Percentiles rank a stretch among this genome's conserved stretches.
These are phyloP conservation scores for Fusarium nanum DNA, from an alignment of 2,329 filamentous ascomycete species.

Conservation along the genomic window DNA sequence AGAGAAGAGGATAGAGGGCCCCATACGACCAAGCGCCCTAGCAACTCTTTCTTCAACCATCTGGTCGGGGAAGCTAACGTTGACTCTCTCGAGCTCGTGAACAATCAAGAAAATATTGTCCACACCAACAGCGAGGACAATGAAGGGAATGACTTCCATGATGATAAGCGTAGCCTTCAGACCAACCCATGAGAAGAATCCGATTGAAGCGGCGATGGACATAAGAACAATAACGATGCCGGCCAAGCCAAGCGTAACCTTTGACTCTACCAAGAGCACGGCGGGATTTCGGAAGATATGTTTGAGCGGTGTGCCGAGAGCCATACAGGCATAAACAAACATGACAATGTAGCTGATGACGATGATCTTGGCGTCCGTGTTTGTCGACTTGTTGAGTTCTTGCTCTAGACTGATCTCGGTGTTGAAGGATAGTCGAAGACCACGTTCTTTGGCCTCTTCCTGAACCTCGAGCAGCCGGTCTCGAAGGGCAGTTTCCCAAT, in stretches of 20 bases:
- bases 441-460: slow-evolving; percentile 79
- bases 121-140: slow-evolving; percentile 94
- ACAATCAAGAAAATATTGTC: slow-evolving; percentile 99
- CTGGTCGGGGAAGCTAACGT: slow-evolving; percentile 89
- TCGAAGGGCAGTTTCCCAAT: slow-evolving; percentile 88
- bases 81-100: slow-evolving; percentile 96
- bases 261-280: slow-evolving; percentile 90
- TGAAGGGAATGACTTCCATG: slow-evolving; percentile 97
- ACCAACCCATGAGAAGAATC: slow-evolving; percentile 89
- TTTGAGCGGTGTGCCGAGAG: slow-evolving; percentile 84
- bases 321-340: slow-evolving; percentile 96
- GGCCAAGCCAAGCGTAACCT: slow-evolving; percentile 93
- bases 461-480: slow-evolving; percentile 81
- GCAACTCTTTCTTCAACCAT: slow-evolving; percentile 87
- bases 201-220: slow-evolving; percentile 96
- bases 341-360: slow-evolving; percentile 98
- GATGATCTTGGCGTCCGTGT: slow-evolving; percentile 97
- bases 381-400: slow-evolving; percentile 97
- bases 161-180: slow-evolving; percentile 98
- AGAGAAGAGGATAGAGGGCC: slow-evolving; percentile 94
- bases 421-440: slow-evolving; percentile 90
- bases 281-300: slow-evolving; percentile 85
- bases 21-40: slow-evolving; percentile 92
- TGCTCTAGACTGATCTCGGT: slow-evolving; percentile 95
- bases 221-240: slow-evolving; percentile 96